Evolutionary conservation across 306 rosid species (phyloP).

Genomic region (Alnus glutinosa): DNA sequence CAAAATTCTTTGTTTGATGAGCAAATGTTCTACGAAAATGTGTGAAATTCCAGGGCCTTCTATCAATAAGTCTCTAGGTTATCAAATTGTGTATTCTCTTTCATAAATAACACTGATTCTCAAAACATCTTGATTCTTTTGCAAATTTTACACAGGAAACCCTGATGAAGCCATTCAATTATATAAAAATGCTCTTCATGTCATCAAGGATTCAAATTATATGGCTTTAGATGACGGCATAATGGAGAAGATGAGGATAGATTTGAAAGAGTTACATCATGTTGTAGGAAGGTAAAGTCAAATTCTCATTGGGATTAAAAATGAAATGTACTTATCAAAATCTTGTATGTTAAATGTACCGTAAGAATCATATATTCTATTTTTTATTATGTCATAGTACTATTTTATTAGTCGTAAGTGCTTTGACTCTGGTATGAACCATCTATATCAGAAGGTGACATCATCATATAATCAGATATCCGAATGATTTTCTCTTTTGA

Average conservation of each 20-base stretch:
- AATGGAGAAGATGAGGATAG: conserved; percentile 82
- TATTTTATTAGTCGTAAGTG: not conserved
- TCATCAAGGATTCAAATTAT: conserved; percentile 67
- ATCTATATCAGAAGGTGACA: not conserved
- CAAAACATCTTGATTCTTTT: conserved; percentile 12
- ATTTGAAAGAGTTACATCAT: conserved; percentile 84
- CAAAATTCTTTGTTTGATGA: not conserved
- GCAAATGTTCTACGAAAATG: not conserved
- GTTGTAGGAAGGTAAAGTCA: conserved; percentile 66
- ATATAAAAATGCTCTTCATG: conserved; percentile 62
- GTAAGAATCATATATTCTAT: not conserved
- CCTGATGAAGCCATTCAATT: conserved; percentile 74
- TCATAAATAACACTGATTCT: not conserved
- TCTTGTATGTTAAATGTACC: not conserved
- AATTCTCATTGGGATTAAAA: conserved; percentile 22
- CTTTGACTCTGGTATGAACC: not conserved
- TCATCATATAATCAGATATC: too few species aligned
- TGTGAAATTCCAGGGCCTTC: not conserved
- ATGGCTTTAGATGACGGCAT: conserved; percentile 64
- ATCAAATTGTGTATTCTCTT: not conserved
- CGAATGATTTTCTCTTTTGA: conserved; percentile 9
- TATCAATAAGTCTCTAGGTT: not conserved
- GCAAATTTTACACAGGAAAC: conserved; percentile 54
- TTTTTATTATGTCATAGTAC: not conserved
- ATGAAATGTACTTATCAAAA: not conserved